A percentile compares a stretch with the other conserved stretches of the same genome.
Evolutionary conservation across 2,329 filamentous ascomycete genomes (phyloP).

Genomic region (Aspergillus arachidicola): DNA sequence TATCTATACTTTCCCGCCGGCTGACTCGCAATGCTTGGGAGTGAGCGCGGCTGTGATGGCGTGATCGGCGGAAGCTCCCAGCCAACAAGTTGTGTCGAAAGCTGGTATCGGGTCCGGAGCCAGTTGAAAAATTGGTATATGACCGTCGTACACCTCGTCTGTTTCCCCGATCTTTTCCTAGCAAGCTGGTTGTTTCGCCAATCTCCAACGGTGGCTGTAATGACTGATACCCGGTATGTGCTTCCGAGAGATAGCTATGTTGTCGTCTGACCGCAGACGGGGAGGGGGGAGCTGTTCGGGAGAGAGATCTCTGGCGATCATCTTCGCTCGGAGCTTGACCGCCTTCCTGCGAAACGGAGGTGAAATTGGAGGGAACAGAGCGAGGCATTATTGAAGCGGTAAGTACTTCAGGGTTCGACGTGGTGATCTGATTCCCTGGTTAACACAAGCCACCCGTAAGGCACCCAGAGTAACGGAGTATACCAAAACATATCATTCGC

Average conservation of each 20-base stretch:
- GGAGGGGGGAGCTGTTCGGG: slow-evolving; percentile 40
- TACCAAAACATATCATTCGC: not conserved
- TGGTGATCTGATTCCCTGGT: slow-evolving; percentile 1
- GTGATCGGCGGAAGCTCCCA: slow-evolving; percentile 42
- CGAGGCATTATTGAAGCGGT: slow-evolving; percentile 34
- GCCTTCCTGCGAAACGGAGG: slow-evolving; percentile 19
- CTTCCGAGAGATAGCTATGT: slow-evolving; percentile 33
- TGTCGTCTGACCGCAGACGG: slow-evolving; percentile 35
- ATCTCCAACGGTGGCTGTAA: slow-evolving; percentile 33
- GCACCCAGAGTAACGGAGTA: not conserved
- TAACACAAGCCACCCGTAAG: slow-evolving; percentile 6
- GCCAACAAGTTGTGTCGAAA: slow-evolving; percentile 38
- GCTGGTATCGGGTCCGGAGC: slow-evolving; percentile 34
- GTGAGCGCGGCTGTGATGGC: slow-evolving; percentile 52
- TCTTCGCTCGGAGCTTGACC: slow-evolving; percentile 11
- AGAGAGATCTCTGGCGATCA: slow-evolving; percentile 12
- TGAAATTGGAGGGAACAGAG: slow-evolving; percentile 31
- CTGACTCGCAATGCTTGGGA: slow-evolving; percentile 54
- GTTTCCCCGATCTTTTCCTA: slow-evolving; percentile 25
- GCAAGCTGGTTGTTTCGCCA: slow-evolving; percentile 39
- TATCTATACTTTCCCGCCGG: slow-evolving; percentile 61
- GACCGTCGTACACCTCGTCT: slow-evolving; percentile 32
- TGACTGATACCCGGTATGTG: slow-evolving; percentile 36
- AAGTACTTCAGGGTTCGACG: slow-evolving; percentile 10
- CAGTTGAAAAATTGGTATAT: slow-evolving; percentile 39